These are phyloP conservation scores for Blastobotrys ciferrii DNA, from an alignment of 1,139 yeast genomes.

Conservation along the genomic window DNA sequence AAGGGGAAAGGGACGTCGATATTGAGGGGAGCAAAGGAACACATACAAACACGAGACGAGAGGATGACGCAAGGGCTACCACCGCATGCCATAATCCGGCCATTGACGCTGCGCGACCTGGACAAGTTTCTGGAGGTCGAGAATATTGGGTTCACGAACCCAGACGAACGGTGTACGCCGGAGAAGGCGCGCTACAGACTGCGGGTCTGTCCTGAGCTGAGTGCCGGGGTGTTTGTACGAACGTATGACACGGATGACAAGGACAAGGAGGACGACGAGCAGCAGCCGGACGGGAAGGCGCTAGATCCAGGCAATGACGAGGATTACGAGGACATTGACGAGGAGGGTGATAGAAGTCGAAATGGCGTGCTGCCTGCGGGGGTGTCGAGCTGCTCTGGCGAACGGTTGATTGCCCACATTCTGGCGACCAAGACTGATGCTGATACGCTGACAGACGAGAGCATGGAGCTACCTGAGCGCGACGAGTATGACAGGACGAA, in stretches of 20 bases:
- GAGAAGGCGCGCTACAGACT: slow-evolving; percentile 71
- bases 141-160: slow-evolving; percentile 58
- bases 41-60: neutral
- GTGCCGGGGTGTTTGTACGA: slow-evolving; percentile 82
- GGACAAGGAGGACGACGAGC: slow-evolving; percentile 16
- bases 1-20: too few relatives aligned
- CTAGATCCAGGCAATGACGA: slow-evolving; percentile 20
- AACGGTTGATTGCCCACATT: slow-evolving; percentile 78
- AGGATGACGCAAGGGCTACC: slow-evolving; percentile 42
- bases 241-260: slow-evolving; percentile 43
- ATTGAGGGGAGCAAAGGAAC: neutral
- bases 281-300: slow-evolving; percentile 2
- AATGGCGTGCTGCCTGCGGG: slow-evolving; percentile 46
- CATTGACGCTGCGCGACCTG: slow-evolving; percentile 68
- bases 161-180: slow-evolving; percentile 59
- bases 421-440: slow-evolving; percentile 71
- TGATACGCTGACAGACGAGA: slow-evolving; percentile 54
- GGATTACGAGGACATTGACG: slow-evolving; percentile 25
- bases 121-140: slow-evolving; percentile 64
- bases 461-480: slow-evolving; percentile 61
- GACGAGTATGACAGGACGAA: slow-evolving; percentile 29
- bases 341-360: slow-evolving; percentile 25
- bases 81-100: slow-evolving; percentile 74
- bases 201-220: slow-evolving; percentile 81
- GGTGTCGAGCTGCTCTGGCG: slow-evolving; percentile 40